Evolutionary conservation across 2,329 filamentous ascomycete species (phyloP).

Genomic region (Phialophora verrucosa): DNA sequence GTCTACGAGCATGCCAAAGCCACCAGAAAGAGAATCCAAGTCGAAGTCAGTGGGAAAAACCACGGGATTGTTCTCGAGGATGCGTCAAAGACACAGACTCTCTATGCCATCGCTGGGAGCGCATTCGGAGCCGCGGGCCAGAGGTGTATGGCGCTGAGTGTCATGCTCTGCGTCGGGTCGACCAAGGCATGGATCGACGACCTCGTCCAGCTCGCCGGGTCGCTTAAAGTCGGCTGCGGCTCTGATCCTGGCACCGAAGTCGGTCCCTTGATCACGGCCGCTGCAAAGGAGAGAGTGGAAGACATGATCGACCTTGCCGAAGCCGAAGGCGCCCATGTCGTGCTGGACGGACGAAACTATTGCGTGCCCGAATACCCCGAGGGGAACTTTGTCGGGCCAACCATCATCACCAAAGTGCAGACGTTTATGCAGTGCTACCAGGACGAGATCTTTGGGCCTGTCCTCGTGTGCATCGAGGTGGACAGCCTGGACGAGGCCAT

Average conservation of each 20-base stretch:
- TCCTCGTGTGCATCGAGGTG: conserved; percentile 67
- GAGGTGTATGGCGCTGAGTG: conserved; percentile 47
- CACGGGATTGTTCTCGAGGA: conserved; percentile 50
- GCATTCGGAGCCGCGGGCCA: conserved; percentile 24
- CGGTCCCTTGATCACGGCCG: conserved; percentile 63
- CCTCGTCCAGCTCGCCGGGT: conserved; percentile 56
- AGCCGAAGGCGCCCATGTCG: conserved; percentile 64
- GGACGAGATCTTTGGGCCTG: conserved; percentile 70
- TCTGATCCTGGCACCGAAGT: conserved; percentile 59
- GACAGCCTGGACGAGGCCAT: conserved; percentile 69
- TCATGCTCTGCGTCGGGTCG: conserved; percentile 45
- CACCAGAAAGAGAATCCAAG: conserved; percentile 66
- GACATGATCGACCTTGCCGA: conserved; percentile 67
- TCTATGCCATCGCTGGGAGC: conserved; percentile 33
- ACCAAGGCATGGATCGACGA: conserved; percentile 56
- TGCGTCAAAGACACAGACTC: conserved; percentile 48
- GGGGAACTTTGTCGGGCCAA: conserved; percentile 73
- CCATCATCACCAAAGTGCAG: conserved; percentile 65
- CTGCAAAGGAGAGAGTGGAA: conserved; percentile 59
- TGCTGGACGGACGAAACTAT: conserved; percentile 52
- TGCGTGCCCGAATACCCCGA: conserved; percentile 40
- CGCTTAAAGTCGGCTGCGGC: conserved; percentile 63
- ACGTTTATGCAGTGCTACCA: conserved; percentile 61
- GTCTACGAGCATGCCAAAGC: conserved; percentile 64
- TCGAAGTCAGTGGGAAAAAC: conserved; percentile 67